Evolutionary conservation across 2,329 filamentous ascomycete species (phyloP).

Genomic region (Incumbomyces lentus): DNA sequence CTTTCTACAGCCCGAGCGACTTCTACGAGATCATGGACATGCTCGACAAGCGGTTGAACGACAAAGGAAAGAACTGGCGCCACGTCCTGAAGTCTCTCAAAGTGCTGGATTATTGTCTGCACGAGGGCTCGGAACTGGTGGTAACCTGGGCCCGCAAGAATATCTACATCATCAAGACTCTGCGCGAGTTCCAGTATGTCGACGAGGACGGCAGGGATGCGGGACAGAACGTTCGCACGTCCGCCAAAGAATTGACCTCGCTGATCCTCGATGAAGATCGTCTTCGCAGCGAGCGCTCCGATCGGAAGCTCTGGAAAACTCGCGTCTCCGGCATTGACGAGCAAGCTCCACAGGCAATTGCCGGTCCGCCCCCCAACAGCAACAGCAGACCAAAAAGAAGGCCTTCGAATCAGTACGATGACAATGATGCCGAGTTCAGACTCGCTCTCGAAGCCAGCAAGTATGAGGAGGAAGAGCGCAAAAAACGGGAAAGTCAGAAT

Average conservation of each 20-base stretch:
- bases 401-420: slow-evolving; percentile 43
- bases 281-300: slow-evolving; percentile 76
- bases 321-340: slow-evolving; percentile 90
- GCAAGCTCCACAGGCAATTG: slow-evolving; percentile 43
- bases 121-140: slow-evolving; percentile 91
- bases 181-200: slow-evolving; percentile 92
- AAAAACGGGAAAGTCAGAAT: slow-evolving; percentile 51
- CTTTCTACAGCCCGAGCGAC: slow-evolving; percentile 62
- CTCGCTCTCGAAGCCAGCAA: slow-evolving; percentile 92
- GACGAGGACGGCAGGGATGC: slow-evolving; percentile 94
- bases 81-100: slow-evolving; percentile 96
- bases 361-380: slow-evolving; percentile 27
- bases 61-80: slow-evolving; percentile 99
- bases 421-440: slow-evolving; percentile 83
- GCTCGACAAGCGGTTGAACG: slow-evolving; percentile 95
- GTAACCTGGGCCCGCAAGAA: slow-evolving; percentile 98
- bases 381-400: slow-evolving; percentile 35
- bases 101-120: slow-evolving; percentile 93
- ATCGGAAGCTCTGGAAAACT: slow-evolving; percentile 93
- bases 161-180: slow-evolving; percentile 95
- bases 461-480: slow-evolving; percentile 80
- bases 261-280: slow-evolving; percentile 90
- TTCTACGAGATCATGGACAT: slow-evolving; percentile 99
- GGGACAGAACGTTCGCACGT: slow-evolving; percentile 89
- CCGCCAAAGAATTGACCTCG: slow-evolving; percentile 88